A percentile compares a stretch with the other conserved stretches of the same genome.
These are phyloP conservation scores for Pseudogymnoascus sp. DNA, from an alignment of 2,329 filamentous ascomycete genomes.

Conservation along the genomic window DNA sequence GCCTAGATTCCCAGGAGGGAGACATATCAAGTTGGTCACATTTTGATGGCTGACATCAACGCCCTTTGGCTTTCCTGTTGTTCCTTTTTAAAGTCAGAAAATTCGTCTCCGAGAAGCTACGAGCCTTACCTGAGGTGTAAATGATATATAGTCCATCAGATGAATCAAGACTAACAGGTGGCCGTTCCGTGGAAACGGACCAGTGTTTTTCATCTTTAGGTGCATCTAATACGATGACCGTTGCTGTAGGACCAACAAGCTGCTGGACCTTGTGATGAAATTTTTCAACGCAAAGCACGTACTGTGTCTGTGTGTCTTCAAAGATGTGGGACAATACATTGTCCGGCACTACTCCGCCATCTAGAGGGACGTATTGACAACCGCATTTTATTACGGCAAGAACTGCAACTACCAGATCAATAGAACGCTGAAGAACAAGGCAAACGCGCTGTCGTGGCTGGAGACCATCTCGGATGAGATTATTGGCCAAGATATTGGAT, in stretches of 20 bases:
- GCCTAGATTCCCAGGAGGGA: constrained; percentile 42
- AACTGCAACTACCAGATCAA: constrained; percentile 50
- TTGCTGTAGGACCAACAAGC: constrained; percentile 13
- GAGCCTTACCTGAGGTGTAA: constrained; percentile 24
- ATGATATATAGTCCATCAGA: constrained; percentile 20
- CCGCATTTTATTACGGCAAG: constrained; percentile 48
- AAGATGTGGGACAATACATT: constrained; percentile 42
- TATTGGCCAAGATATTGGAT: constrained; percentile 35
- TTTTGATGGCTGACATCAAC: constrained; percentile 49
- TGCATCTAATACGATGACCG: constrained; percentile 15
- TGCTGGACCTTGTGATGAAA: constrained; percentile 25
- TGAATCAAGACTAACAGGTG: constrained; percentile 11
- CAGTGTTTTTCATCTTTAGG: neutral
- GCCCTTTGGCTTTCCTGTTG: constrained; percentile 50
- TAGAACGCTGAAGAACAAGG: constrained; percentile 46
- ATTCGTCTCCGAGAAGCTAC: constrained; percentile 36
- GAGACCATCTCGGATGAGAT: constrained; percentile 34
- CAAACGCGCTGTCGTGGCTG: constrained; percentile 40
- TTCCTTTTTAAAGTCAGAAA: constrained; percentile 27
- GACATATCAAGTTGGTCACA: constrained; percentile 45
- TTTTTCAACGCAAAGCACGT: constrained; percentile 39
- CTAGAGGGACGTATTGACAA: constrained; percentile 51
- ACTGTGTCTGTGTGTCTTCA: constrained; percentile 35
- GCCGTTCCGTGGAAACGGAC: constrained; percentile 3
- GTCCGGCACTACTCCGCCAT: constrained; percentile 45